These are phyloP conservation scores for Stemphylium beticola DNA, from an alignment of 2,329 filamentous ascomycete genomes.

Conservation along the genomic window DNA sequence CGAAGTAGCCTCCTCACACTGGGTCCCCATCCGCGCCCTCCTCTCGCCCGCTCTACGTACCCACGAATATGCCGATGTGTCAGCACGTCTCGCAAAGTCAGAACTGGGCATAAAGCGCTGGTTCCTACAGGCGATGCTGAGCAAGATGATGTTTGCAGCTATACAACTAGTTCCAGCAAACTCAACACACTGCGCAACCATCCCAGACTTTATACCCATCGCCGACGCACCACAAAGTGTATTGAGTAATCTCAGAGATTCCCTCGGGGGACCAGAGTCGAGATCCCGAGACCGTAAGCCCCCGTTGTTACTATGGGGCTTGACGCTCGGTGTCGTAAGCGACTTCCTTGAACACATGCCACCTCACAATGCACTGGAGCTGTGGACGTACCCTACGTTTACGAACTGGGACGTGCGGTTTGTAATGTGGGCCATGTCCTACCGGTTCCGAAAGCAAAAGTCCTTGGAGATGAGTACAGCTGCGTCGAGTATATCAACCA, in stretches of 20 bases:
- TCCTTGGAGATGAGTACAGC: constrained; percentile 37
- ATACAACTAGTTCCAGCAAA: constrained; percentile 67
- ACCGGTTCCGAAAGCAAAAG: constrained; percentile 56
- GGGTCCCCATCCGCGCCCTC: constrained; percentile 69
- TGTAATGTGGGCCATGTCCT: constrained; percentile 66
- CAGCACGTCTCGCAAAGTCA: constrained; percentile 64
- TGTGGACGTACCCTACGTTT: constrained; percentile 74
- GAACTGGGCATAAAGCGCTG: constrained; percentile 61
- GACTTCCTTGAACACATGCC: constrained; percentile 72
- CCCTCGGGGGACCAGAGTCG: constrained; percentile 25
- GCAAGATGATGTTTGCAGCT: constrained; percentile 72
- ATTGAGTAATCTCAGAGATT: constrained; percentile 22
- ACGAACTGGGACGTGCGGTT: constrained; percentile 66
- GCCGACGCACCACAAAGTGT: constrained; percentile 17
- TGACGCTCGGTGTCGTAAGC: constrained; percentile 70
- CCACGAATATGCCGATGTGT: constrained; percentile 68
- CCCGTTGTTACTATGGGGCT: constrained; percentile 71
- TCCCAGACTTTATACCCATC: constrained; percentile 56
- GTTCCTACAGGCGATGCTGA: constrained; percentile 63
- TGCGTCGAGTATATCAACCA: constrained; percentile 9
- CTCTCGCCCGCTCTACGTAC: constrained; percentile 67
- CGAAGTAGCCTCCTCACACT: constrained; percentile 72
- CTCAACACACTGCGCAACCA: constrained; percentile 63
- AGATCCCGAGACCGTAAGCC: constrained; percentile 44
- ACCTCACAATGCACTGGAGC: constrained; percentile 64